Percentiles rank a stretch among this genome's conserved stretches.
Evolutionary conservation across 257 asterid genomes (phyloP).

Genomic region (Rauvolfia tetraphylla): DNA sequence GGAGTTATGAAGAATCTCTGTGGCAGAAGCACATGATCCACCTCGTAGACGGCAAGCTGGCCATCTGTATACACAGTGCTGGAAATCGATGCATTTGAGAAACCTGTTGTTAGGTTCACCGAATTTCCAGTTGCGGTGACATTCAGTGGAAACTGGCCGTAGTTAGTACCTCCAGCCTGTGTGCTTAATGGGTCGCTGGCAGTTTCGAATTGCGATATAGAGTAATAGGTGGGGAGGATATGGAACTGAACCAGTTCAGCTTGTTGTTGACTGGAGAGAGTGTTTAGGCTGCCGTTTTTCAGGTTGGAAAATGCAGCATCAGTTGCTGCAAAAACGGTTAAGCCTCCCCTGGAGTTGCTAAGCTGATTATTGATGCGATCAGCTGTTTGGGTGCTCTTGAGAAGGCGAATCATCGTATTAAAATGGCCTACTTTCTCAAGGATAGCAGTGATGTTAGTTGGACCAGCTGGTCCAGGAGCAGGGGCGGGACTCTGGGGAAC

Average conservation of each 20-base stretch:
- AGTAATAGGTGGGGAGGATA: constrained; percentile 31
- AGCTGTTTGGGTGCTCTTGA: constrained; percentile 47
- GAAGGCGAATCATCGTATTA: constrained; percentile 44
- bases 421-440: constrained; percentile 50
- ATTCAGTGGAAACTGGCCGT: constrained; percentile 35
- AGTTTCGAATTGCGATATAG: constrained; percentile 47
- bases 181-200: constrained; percentile 51
- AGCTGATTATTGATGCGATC: constrained; percentile 49
- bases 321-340: constrained; percentile 42
- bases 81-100: constrained; percentile 38
- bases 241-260: constrained; percentile 44
- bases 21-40: constrained; percentile 49
- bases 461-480: constrained; percentile 45
- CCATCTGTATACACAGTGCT: constrained; percentile 37
- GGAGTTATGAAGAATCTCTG: constrained; percentile 38
- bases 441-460: constrained; percentile 48
- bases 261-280: constrained; percentile 39
- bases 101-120: constrained; percentile 53
- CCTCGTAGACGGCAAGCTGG: constrained; percentile 48
- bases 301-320: constrained; percentile 43
- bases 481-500: constrained; percentile 22
- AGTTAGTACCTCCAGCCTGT: constrained; percentile 43
- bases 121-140: constrained; percentile 40
- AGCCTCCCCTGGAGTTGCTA: constrained; percentile 42
- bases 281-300: constrained; percentile 39